Conservation (phyloP, 2,329 filamentous ascomycete species). For the Epichloe brachyelytri region DNA sequence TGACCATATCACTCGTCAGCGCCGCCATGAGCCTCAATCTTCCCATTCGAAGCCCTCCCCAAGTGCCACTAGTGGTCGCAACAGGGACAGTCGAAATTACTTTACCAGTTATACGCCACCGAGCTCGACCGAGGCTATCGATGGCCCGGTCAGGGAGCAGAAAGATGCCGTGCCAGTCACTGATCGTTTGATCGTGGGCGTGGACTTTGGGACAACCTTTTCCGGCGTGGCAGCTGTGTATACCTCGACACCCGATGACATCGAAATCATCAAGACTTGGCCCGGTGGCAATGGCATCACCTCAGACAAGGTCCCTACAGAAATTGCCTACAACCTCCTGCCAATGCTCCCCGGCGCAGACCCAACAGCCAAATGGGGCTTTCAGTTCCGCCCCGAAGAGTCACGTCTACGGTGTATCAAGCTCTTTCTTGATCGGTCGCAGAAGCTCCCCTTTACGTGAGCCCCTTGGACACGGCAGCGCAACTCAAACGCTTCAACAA, state of each 20-base stretch:
- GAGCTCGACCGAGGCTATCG: slow-evolving; percentile 48
- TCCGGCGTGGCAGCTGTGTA: slow-evolving; percentile 65
- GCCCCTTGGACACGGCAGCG: slow-evolving; percentile 61
- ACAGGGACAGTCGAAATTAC: slow-evolving; percentile 43
- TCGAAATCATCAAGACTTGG: slow-evolving; percentile 78
- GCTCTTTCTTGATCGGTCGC: slow-evolving; percentile 67
- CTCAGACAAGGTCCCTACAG: slow-evolving; percentile 77
- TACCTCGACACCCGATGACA: slow-evolving; percentile 62
- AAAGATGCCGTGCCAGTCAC: slow-evolving; percentile 37
- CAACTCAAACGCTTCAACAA: slow-evolving; percentile 64
- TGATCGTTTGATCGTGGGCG: slow-evolving; percentile 61
- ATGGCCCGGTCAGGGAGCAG: slow-evolving; percentile 44
- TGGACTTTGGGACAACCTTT: slow-evolving; percentile 79
- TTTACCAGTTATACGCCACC: slow-evolving; percentile 42
- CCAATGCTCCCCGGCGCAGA: slow-evolving; percentile 22
- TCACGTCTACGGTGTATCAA: slow-evolving; percentile 70
- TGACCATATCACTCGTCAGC: slow-evolving; percentile 3
- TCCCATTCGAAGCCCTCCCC: slow-evolving; percentile 32
- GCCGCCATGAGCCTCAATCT: slow-evolving; percentile 36
- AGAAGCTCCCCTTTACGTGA: slow-evolving; percentile 71
- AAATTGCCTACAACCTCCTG: slow-evolving; percentile 50
- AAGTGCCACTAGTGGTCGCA: slow-evolving; percentile 32
- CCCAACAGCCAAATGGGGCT: slow-evolving; percentile 60
- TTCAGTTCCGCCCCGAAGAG: slow-evolving; percentile 70
- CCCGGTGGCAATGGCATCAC: slow-evolving; percentile 74